Base-by-base conservation (phyloP, 1,284 basidiomycete genomes). In the Kwoniella shivajii region DNA sequence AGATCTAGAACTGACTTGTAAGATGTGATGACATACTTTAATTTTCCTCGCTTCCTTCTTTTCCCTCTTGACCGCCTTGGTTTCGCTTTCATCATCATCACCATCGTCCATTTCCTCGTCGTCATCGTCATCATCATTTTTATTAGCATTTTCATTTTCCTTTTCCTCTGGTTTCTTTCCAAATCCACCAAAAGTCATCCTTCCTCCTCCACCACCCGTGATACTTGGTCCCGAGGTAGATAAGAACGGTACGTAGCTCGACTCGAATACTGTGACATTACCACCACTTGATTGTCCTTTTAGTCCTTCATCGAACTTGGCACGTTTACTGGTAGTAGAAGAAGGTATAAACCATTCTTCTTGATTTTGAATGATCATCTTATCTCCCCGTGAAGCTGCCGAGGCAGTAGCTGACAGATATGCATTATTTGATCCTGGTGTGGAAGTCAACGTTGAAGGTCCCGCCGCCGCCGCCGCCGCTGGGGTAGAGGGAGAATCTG, bases 201-300 rank as follows among this genome's bases (percentile, higher is more conserved):
- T 50, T 11, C 60, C 56, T 43, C 53, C 52, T 31, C 51, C 59
- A 30, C 49, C 53, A 11, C n/a, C n/a, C 27, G 24, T 50, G 5
- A 42, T 13, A 36, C 37, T 33, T 29, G 24, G 7, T 36, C 43
- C 13, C 18, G 6, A 18, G 5, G 27, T 26, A 38, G 44, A 33
- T 36, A 71, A 46, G 49, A 71, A 73, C 18, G 69, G 63, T 22
- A 71, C 53, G 51, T 73, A 73, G 14, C 62, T 64, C 29, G 61
- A 50, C 29, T 71, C 69, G 33, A 71, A 73, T 30, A 55, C 54
- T 5, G 52, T 48, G 5, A 50, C 45, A 1, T 46, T 48, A 11
- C 30, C 18, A 22, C 37, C 11, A 16, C 16, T 39, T 38, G 26
- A 3, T 14, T 30, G 22, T n/a, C 29, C 9, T 13, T 56, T 1